Conservation (phyloP, 2,329 filamentous ascomycete species). For the Elsinoe ampelina region DNA sequence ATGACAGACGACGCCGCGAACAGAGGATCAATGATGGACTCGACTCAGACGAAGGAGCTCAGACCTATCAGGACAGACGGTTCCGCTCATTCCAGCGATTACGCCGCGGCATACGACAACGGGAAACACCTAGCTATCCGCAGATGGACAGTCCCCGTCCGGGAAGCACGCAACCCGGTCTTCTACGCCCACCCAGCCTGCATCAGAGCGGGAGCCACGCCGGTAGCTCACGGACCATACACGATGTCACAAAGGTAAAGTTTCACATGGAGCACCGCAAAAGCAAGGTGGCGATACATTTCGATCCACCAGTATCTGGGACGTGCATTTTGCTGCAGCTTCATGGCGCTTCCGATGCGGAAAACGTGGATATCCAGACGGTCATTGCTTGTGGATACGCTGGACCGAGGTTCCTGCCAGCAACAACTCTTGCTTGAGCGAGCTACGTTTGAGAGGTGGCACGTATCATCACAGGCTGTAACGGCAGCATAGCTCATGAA, state of each 20-base stretch:
- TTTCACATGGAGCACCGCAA: not conserved
- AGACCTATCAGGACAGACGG: constrained; percentile 12
- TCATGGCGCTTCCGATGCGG: constrained; percentile 66
- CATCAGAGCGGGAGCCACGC: not conserved
- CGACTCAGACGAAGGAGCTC: constrained; percentile 10
- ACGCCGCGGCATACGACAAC: not conserved
- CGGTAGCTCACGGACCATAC: not conserved
- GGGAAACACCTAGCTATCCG: not conserved
- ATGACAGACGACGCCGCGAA: constrained; percentile 15
- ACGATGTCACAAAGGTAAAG: not conserved
- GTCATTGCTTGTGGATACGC: constrained; percentile 77
- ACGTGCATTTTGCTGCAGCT: constrained; percentile 82
- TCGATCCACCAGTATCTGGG: constrained; percentile 42
- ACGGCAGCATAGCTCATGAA: no score
- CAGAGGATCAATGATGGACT: constrained; percentile 11
- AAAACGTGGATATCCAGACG: constrained; percentile 84
- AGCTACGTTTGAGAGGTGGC: not conserved
- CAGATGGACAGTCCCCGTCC: not conserved
- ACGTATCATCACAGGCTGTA: no score
- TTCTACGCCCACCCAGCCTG: not conserved
- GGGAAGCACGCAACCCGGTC: not conserved
- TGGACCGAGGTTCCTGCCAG: constrained; percentile 51
- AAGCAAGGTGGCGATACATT: not conserved
- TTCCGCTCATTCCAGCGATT: constrained; percentile 12
- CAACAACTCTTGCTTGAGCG: not conserved